Conservation (phyloP, 352 stramenopile genomes). For the Phytophthora fragariae region DNA sequence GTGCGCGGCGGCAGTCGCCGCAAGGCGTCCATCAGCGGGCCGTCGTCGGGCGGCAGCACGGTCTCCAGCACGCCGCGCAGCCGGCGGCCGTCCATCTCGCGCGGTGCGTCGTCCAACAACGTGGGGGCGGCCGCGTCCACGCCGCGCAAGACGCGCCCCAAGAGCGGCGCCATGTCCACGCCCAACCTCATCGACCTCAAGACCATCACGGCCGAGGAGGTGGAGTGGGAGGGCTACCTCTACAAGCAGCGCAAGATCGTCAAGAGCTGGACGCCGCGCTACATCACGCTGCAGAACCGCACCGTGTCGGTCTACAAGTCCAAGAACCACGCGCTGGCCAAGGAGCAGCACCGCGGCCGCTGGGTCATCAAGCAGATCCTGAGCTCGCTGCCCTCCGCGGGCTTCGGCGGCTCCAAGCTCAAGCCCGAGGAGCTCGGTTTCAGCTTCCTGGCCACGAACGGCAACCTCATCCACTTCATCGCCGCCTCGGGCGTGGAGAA, state of each 20-base stretch:
- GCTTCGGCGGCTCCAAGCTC: slow-evolving; percentile 83
- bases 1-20: slow-evolving; percentile 38
- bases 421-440: slow-evolving; percentile 83
- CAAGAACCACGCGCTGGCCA: slow-evolving; percentile 86
- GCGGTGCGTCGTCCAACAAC: slow-evolving; percentile 40
- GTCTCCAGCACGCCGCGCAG: slow-evolving; percentile 38
- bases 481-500: slow-evolving; percentile 78
- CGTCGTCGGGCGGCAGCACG: slow-evolving; percentile 26
- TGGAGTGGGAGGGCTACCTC: slow-evolving; percentile 91
- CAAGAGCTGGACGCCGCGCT: slow-evolving; percentile 89
- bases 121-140: slow-evolving; percentile 9
- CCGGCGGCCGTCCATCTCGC: slow-evolving; percentile 51
- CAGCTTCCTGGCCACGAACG: slow-evolving; percentile 85
- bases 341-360: slow-evolving; percentile 77
- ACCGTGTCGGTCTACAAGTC: slow-evolving; percentile 88
- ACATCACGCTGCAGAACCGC: slow-evolving; percentile 87
- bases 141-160: slow-evolving; percentile 10
- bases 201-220: slow-evolving; percentile 84
- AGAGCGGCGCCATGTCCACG: slow-evolving; percentile 46
- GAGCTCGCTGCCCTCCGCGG: slow-evolving; percentile 77
- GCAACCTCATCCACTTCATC: slow-evolving; percentile 88
- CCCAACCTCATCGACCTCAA: slow-evolving; percentile 90
- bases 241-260: slow-evolving; percentile 93
- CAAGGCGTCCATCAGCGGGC: slow-evolving; percentile 54
- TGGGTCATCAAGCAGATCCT: slow-evolving; percentile 88